Conservation (phyloP, 2,329 filamentous ascomycete genomes). For the Trichothecium sympodiale region DNA sequence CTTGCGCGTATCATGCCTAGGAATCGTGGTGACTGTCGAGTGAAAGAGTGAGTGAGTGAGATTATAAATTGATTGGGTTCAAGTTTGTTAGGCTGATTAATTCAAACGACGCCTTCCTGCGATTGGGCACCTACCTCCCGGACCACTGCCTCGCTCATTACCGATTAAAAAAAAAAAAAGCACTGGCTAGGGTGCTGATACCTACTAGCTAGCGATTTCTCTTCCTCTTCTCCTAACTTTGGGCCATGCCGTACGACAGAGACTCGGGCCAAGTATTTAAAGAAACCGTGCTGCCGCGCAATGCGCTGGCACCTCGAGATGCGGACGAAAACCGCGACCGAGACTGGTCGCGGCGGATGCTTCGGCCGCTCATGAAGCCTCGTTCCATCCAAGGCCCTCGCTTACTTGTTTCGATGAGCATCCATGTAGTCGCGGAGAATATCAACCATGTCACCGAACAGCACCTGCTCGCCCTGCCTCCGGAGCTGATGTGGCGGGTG, state of each 20-base stretch:
- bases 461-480: slow-evolving; percentile 22
- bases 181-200: background rate
- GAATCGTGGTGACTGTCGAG: too few relatives aligned
- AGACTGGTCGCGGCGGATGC: slow-evolving; percentile 23
- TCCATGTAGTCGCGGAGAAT: slow-evolving; percentile 24
- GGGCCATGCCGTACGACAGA: background rate
- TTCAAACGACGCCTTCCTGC: too few relatives aligned
- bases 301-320: background rate
- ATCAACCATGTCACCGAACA: slow-evolving; percentile 21
- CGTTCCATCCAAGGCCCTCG: slow-evolving; percentile 20
- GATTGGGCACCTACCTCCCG: too few relatives aligned
- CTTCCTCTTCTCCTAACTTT: background rate
- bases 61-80: too few relatives aligned
- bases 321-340: slow-evolving; percentile 7
- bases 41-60: too few relatives aligned
- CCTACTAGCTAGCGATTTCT: background rate
- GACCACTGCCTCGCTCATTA: too few relatives aligned
- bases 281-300: slow-evolving; percentile 23
- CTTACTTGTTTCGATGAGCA: slow-evolving; percentile 26
- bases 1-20: too few relatives aligned
- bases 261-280: slow-evolving; percentile 21
- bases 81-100: too few relatives aligned
- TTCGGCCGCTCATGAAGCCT: slow-evolving; percentile 14
- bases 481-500: slow-evolving; percentile 21
- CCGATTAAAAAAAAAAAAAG: too few relatives aligned